Conservation (phyloP, 345 rosid genomes). For the Leavenworthia alabamica region DNA sequence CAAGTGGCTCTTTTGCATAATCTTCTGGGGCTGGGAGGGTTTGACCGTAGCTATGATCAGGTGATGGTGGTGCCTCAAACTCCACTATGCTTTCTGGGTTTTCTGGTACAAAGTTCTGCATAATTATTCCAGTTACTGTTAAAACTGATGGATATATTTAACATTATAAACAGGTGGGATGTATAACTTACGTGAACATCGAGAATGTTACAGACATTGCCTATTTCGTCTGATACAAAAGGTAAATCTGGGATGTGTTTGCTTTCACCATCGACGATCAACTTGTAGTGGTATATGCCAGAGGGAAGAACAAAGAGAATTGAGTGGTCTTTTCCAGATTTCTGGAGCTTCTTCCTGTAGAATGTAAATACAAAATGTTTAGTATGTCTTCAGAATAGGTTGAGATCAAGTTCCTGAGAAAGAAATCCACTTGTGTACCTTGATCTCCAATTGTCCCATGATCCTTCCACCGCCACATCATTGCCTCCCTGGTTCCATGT, state of each 20-base stretch:
- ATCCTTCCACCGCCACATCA: conserved; percentile 83
- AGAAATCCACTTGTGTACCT: conserved; percentile 36
- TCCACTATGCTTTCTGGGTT: conserved; percentile 65
- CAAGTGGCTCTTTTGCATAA: conserved; percentile 65
- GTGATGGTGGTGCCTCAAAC: conserved; percentile 78
- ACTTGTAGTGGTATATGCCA: conserved; percentile 79
- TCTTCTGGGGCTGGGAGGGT: conserved; percentile 58
- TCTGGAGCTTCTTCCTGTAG: conserved; percentile 66
- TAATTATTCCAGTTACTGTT: neutral
- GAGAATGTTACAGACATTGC: conserved; percentile 66
- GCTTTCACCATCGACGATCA: conserved; percentile 79
- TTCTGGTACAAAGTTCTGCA: conserved; percentile 73
- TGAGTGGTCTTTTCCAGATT: conserved; percentile 78
- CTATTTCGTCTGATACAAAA: conserved; percentile 56
- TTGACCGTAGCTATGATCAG: conserved; percentile 66
- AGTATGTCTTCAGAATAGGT: neutral
- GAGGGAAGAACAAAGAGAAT: conserved; percentile 70
- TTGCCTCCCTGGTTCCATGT: conserved; percentile 88
- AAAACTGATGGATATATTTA: neutral
- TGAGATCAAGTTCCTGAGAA: neutral
- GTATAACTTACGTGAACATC: conserved; percentile 70
- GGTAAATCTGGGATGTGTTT: conserved; percentile 83
- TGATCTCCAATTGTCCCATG: conserved; percentile 88
- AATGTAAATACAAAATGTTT: neutral
- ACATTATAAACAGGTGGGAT: neutral